Evolutionary conservation across 2,329 filamentous ascomycete genomes (phyloP).

Genomic region (Anthostomella pinea): DNA sequence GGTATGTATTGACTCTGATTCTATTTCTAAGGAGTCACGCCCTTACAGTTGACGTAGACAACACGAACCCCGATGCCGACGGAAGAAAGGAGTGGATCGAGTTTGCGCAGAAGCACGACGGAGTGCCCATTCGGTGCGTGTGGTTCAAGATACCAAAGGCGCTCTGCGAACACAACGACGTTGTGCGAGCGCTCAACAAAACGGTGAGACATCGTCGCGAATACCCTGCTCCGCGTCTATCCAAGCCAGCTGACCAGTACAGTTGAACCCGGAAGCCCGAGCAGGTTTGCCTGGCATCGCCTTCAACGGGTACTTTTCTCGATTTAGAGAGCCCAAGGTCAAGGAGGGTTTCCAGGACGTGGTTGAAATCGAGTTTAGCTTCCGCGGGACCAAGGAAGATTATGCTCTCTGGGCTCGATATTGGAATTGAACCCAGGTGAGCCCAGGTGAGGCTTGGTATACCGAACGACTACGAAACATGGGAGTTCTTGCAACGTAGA

Average conservation of each 20-base stretch:
- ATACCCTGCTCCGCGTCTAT: background rate
- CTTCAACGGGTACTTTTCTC: slow-evolving; percentile 70
- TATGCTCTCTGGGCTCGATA: slow-evolving; percentile 71
- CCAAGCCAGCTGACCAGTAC: too few relatives aligned
- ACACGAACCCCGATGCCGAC: slow-evolving; percentile 85
- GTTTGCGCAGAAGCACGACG: slow-evolving; percentile 65
- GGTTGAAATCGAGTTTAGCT: slow-evolving; percentile 70
- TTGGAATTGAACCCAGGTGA: too few relatives aligned
- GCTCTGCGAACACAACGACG: slow-evolving; percentile 82
- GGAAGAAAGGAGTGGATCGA: slow-evolving; percentile 76
- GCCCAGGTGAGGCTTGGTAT: too few relatives aligned
- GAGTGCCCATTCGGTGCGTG: slow-evolving; percentile 81
- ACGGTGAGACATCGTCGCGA: slow-evolving; percentile 25
- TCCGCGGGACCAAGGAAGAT: slow-evolving; percentile 67
- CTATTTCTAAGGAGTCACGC: background rate
- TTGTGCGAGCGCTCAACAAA: slow-evolving; percentile 68
- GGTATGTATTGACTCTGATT: slow-evolving; percentile 47
- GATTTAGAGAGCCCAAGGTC: slow-evolving; percentile 68
- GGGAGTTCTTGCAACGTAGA: too few relatives aligned
- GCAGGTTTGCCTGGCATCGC: slow-evolving; percentile 72
- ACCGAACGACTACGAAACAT: too few relatives aligned
- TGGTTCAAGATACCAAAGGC: slow-evolving; percentile 72
- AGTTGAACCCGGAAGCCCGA: slow-evolving; percentile 82
- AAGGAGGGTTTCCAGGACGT: slow-evolving; percentile 86
- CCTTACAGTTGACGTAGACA: slow-evolving; percentile 61